phyloP scores from a whole-genome alignment of 164 flowering plant genomes.

The Berberis thunbergii region DNA sequence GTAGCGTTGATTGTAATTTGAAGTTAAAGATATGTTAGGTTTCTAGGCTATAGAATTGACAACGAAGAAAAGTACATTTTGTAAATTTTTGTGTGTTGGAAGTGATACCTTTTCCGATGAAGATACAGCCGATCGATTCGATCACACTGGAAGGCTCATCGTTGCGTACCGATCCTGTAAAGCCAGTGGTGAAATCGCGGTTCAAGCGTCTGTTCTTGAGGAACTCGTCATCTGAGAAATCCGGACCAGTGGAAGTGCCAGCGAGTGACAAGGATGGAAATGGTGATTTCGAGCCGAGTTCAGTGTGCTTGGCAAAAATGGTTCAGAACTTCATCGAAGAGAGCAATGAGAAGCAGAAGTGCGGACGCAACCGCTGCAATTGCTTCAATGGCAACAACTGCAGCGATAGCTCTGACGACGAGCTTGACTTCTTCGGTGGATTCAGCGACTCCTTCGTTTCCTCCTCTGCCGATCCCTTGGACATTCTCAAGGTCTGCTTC shows the following conservation, averaged over 20 bases:
- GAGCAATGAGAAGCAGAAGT: slow-evolving; percentile 50
- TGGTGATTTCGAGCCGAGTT: slow-evolving; percentile 72
- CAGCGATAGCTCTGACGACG: slow-evolving; percentile 71
- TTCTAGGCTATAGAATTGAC: too few species aligned
- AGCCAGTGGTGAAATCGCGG: slow-evolving; percentile 64
- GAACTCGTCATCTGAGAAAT: slow-evolving; percentile 42
- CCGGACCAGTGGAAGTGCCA: slow-evolving; percentile 37
- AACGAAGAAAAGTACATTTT: too few species aligned
- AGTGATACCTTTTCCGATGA: slow-evolving; percentile 59
- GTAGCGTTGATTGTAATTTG: neutral
- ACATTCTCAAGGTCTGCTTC: slow-evolving; percentile 56
- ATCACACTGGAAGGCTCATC: slow-evolving; percentile 12
- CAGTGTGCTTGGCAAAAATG: slow-evolving; percentile 78
- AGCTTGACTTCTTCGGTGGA: slow-evolving; percentile 35
- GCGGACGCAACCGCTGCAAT: slow-evolving; percentile 66
- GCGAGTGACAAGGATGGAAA: slow-evolving; percentile 22
- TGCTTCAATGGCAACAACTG: slow-evolving; percentile 65
- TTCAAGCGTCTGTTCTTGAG: slow-evolving; percentile 72
- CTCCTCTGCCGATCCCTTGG: slow-evolving; percentile 28
- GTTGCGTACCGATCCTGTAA: slow-evolving; percentile 30
- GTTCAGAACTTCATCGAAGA: slow-evolving; percentile 83
- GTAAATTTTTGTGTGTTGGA: neutral
- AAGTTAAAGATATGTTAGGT: too few species aligned
- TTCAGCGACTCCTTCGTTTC: slow-evolving; percentile 26
- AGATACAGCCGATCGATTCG: slow-evolving; percentile 73